Conservation (phyloP, 805 yeast genomes). For the Kluyveromyces aestuarii region DNA sequence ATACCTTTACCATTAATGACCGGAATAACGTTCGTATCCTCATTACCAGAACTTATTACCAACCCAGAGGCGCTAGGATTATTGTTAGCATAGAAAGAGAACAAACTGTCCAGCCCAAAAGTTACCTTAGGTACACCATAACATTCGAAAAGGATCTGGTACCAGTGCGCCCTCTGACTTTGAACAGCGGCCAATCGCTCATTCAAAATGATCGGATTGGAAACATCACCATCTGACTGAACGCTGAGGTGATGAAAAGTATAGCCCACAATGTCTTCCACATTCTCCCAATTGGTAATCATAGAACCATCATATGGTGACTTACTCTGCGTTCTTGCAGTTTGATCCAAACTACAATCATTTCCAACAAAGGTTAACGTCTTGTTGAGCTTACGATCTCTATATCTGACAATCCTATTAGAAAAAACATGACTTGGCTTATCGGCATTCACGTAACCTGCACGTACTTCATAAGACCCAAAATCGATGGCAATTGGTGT, state of each 20-base stretch:
- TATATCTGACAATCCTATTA: constrained; percentile 55
- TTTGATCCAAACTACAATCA: constrained; percentile 65
- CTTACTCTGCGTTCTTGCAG: constrained; percentile 57
- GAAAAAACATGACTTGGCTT: constrained; percentile 61
- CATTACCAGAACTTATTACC: constrained; percentile 78
- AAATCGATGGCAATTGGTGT: constrained; percentile 85
- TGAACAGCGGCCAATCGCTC: constrained; percentile 69
- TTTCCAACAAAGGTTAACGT: constrained; percentile 72
- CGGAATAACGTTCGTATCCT: constrained; percentile 76
- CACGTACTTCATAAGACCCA: constrained; percentile 54
- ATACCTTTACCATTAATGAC: constrained; percentile 62
- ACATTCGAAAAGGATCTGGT: constrained; percentile 78
- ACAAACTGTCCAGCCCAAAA: constrained; percentile 76
- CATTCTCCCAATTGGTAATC: constrained; percentile 86
- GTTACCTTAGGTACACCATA: constrained; percentile 67
- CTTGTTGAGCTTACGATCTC: constrained; percentile 64
- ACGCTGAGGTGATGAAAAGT: constrained; percentile 75
- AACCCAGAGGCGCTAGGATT: constrained; percentile 41
- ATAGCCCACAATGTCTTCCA: constrained; percentile 77
- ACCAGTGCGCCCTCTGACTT: constrained; percentile 63
- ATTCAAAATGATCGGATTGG: constrained; percentile 72
- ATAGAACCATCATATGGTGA: constrained; percentile 83
- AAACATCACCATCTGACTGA: constrained; percentile 39
- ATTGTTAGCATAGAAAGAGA: constrained; percentile 58
- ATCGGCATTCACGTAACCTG: constrained; percentile 43